Evolutionary conservation across 2,329 filamentous ascomycete species (phyloP).

Genomic region (Fusarium sp.): DNA sequence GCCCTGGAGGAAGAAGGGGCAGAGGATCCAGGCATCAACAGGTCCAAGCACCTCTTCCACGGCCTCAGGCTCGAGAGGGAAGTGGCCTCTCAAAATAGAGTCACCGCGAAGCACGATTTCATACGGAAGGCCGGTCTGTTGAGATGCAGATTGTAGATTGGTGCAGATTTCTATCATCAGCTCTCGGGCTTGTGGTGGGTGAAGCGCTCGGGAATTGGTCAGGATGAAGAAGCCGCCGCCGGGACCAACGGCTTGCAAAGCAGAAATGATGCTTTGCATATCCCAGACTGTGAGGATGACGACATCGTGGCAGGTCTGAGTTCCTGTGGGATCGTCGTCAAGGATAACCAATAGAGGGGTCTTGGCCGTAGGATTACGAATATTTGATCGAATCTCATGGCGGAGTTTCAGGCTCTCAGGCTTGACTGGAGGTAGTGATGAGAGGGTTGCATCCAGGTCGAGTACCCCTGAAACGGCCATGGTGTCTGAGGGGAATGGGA

Average conservation of each 20-base stretch:
- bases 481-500: neutral
- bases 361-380: neutral
- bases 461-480: neutral
- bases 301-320: slow-evolving; percentile 71
- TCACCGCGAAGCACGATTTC: slow-evolving; percentile 69
- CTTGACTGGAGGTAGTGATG: neutral
- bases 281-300: slow-evolving; percentile 68
- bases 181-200: slow-evolving; percentile 57
- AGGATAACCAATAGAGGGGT: slow-evolving; percentile 49
- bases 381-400: neutral
- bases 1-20: slow-evolving; percentile 70
- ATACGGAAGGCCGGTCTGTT: slow-evolving; percentile 54
- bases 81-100: slow-evolving; percentile 68
- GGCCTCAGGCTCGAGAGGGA: slow-evolving; percentile 65
- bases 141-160: slow-evolving; percentile 60
- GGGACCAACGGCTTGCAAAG: slow-evolving; percentile 51
- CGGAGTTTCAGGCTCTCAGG: neutral
- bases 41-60: slow-evolving; percentile 62
- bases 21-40: slow-evolving; percentile 65
- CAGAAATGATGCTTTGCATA: slow-evolving; percentile 51
- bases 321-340: slow-evolving; percentile 71
- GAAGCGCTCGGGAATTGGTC: slow-evolving; percentile 69
- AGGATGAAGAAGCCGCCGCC: slow-evolving; percentile 69
- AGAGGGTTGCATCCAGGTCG: neutral
- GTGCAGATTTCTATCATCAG: slow-evolving; percentile 64